Conservation (phyloP, 495 filamentous ascomycete genomes). For the Penicillium atrosanguineum region DNA sequence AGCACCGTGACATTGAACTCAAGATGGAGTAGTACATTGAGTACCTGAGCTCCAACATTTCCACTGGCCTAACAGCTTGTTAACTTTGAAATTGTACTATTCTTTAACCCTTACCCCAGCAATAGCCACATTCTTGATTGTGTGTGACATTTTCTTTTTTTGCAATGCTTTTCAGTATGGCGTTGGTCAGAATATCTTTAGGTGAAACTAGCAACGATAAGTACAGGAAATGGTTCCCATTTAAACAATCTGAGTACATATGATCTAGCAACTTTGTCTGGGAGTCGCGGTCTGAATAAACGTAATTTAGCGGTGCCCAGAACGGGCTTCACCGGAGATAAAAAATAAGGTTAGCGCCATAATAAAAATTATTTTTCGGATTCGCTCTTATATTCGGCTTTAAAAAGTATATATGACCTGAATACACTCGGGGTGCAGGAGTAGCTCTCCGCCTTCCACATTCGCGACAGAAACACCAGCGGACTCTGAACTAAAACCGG, state of each 20-base stretch:
- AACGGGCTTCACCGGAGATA: background rate
- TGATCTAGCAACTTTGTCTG: background rate
- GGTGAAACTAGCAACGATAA: background rate
- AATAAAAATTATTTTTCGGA: background rate
- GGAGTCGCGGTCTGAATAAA: too few relatives aligned
- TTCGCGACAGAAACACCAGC: background rate
- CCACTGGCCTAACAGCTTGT: constrained; percentile 16
- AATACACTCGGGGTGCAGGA: background rate
- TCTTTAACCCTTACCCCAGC: constrained; percentile 9
- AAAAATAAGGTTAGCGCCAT: background rate
- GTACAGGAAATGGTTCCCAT: background rate
- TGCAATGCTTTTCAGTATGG: background rate
- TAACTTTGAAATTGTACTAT: constrained; percentile 2
- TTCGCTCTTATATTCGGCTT: background rate
- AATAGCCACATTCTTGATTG: constrained; percentile 14
- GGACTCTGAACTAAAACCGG: too few relatives aligned
- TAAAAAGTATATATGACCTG: background rate
- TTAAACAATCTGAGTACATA: background rate
- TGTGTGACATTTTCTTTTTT: constrained; percentile 8
- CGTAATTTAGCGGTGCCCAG: too few relatives aligned
- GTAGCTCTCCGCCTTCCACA: background rate
- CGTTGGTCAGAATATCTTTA: background rate
- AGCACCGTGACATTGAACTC: constrained; percentile 23
- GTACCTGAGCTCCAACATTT: constrained; percentile 15
- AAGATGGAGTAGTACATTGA: constrained; percentile 13